Base-by-base conservation (phyloP, 2,329 filamentous ascomycete genomes). In the Sporothrix pallida region DNA sequence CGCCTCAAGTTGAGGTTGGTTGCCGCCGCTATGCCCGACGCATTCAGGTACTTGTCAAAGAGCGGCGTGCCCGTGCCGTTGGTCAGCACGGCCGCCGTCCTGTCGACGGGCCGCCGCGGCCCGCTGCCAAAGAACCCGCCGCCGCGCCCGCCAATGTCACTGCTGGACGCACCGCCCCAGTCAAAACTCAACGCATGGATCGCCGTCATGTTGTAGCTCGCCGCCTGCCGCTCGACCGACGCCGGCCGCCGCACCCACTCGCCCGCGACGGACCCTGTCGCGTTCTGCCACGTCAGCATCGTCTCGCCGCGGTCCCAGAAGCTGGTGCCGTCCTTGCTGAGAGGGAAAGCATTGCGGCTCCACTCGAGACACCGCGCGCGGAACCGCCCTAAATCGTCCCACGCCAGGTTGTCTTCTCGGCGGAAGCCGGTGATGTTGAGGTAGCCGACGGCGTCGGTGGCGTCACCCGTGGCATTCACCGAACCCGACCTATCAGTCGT, bases 351-450 rank as follows among this genome's bases (percentile, higher is more conserved):
- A 78, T 87, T 85, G 71, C 83, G 85, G 76, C 87, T 90, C 80
- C 87, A 91, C 77, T 90, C 85, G 72, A 88, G 84, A 72, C 90
- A 92, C 76, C 88, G 87, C 74, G 90, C 83, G 79, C 89, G 90
- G 74, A 95, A 93, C 0, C 84, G 82, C 0, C 85, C 84, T 26
- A 98, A 84, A 73, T 94, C 86, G 48, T 91, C 87, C 95, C 95
- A 98, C 1, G 89, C 91, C 81, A 93, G 93, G 4, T 88, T 89
- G 82, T 97, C 92, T 23, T 90, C 87, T 65, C 89, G 84, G 68
- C 92, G 88, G 75, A 97, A 90, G 0, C 95, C 95, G 2, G 93
- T 93, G 70, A 97, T 84, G 77, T 94, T 93, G 74, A 94, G 82
- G 75, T 86, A 90, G 31, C 82, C 83, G 23, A 78, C 74, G 20